Base-by-base conservation (phyloP, 1,139 yeast genomes). In the Lodderomyces parapsilosis region DNA sequence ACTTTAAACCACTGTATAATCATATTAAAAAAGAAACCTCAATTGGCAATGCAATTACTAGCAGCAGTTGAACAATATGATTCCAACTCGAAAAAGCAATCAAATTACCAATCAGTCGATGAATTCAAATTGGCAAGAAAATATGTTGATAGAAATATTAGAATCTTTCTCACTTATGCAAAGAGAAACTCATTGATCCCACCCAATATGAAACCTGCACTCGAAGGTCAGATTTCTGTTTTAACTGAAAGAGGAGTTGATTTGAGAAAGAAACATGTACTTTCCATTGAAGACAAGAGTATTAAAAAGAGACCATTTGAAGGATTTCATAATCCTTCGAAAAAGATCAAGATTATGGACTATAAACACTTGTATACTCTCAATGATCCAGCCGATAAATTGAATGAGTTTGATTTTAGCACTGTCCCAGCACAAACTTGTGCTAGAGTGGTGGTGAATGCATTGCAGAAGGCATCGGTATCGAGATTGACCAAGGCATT, bases 351-450 rank as follows among this genome's bases (percentile, higher is more conserved):
- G 32, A 45, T 58, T 5, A 48, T 58, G 23, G 75, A 70, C 50
- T 73, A 71, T 54, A 66, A 66, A 46, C 58, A 58, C 43, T 59
- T 74, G 42, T 91, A 81, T 59, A 78, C 83, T 36, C 70, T 91
- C 45, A 82, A 85, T 47, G 84, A 80, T 41, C 69, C 82, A 2
- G 61, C 65, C 27, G 82, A 84, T 58, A 81, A 83, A 39, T 62
- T 83, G 39, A 77, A 80, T 22, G 71, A 74, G 40, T 85, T 88
- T 56, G 93, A 90, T 59, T 78, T 89, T 41, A 74, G 87, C 6
- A 67, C 78, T 7, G 68, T 91, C 13, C 76, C 75, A 30, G 76
- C 75, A 30, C 80, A 82, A 44, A 71, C 85, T 4, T 77, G 89
- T 43, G 74, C 76, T 27, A 76, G 79, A 38, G 83, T 84, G 74